Evolutionary conservation across 257 asterid genomes (phyloP).

Genomic region (Fraxinus quadrangulata): DNA sequence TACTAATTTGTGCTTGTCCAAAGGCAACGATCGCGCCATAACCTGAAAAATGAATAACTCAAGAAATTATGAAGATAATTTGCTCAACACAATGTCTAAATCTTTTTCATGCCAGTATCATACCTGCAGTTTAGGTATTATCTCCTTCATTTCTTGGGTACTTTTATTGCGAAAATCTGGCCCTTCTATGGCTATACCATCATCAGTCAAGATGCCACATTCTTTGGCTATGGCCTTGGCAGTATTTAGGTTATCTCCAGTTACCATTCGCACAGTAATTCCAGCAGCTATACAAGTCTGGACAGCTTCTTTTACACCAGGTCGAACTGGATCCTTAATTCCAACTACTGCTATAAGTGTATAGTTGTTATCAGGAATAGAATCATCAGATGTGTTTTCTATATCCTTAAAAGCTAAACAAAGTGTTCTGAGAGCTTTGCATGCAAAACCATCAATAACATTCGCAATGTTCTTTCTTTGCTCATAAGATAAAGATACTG

Average conservation of each 20-base stretch:
- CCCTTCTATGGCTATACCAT: conserved; percentile 78
- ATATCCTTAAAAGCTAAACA: conserved; percentile 67
- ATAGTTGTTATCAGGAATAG: conserved; percentile 54
- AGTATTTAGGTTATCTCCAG: conserved; percentile 81
- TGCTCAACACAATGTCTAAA: background rate
- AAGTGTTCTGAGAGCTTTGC: conserved; percentile 72
- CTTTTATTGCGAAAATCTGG: conserved; percentile 60
- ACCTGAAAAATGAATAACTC: conserved; percentile 38
- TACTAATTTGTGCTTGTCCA: conserved; percentile 76
- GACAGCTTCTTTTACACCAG: conserved; percentile 79
- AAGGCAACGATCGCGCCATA: conserved; percentile 72
- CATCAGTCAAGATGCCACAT: conserved; percentile 73
- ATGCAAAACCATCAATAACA: conserved; percentile 55
- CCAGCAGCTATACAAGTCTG: conserved; percentile 75
- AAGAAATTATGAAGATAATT: conserved; percentile 15
- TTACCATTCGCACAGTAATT: conserved; percentile 73
- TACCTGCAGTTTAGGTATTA: conserved; percentile 77
- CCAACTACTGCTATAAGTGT: conserved; percentile 73
- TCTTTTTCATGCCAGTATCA: background rate
- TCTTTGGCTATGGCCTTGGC: conserved; percentile 86
- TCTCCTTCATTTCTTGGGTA: conserved; percentile 53
- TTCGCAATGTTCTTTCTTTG: conserved; percentile 41
- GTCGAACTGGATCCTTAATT: conserved; percentile 77
- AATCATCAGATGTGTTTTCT: conserved; percentile 29
- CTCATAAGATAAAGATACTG: conserved; percentile 47